Conservation (phyloP, 2,329 filamentous ascomycete genomes). For the Chaetomium olivaceum region DNA sequence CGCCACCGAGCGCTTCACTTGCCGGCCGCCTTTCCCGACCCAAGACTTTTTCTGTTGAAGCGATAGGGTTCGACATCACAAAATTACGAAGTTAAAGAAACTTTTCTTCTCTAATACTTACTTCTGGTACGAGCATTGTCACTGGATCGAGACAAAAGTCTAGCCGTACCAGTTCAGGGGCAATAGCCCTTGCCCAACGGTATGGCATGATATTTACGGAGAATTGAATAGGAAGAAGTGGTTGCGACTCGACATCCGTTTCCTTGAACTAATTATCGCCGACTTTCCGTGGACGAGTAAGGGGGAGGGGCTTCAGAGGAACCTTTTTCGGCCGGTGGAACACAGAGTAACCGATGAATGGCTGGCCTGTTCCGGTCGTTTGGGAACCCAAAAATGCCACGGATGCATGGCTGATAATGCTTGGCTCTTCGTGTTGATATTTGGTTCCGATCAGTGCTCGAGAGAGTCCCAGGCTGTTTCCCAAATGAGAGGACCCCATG, state of each 20-base stretch:
- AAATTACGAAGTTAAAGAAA: not conserved
- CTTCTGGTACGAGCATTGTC: no score
- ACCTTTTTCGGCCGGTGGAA: not conserved
- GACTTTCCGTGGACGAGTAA: not conserved
- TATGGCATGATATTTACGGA: not conserved
- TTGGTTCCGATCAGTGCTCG: not conserved
- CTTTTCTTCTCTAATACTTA: not conserved
- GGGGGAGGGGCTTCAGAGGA: not conserved
- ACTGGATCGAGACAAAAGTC: not conserved
- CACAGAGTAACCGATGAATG: not conserved
- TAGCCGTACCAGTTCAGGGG: not conserved
- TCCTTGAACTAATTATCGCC: not conserved
- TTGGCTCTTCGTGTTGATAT: no score
- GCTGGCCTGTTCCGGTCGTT: no score
- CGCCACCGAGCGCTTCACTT: slow-evolving; percentile 25
- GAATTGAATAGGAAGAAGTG: not conserved
- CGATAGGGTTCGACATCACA: not conserved
- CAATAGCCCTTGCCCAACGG: not conserved
- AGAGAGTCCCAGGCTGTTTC: not conserved
- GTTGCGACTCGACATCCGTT: not conserved
- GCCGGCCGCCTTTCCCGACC: slow-evolving; percentile 6
- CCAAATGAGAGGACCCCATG: not conserved
- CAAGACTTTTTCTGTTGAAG: not conserved
- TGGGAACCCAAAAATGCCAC: no score
- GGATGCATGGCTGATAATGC: no score